These are phyloP conservation scores for Ceriops decandra DNA, from an alignment of 345 rosid species.

Conservation along the genomic window DNA sequence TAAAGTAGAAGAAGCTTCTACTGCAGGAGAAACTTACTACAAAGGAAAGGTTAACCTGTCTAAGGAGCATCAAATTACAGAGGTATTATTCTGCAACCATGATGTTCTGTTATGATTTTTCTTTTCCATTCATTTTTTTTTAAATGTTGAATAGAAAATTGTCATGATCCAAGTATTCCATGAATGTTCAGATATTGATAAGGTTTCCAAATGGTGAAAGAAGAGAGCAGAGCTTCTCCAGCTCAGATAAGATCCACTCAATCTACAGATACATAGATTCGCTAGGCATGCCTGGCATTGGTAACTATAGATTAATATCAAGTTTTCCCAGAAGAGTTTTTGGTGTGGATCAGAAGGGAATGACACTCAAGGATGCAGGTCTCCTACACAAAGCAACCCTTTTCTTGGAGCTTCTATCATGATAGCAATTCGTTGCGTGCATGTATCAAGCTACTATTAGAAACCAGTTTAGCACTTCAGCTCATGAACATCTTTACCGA, in stretches of 20 bases:
- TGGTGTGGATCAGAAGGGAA: slow-evolving; percentile 45
- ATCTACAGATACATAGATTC: slow-evolving; percentile 47
- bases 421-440: too few species aligned
- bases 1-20: slow-evolving; percentile 23
- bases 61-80: slow-evolving; percentile 36
- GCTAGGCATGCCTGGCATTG: slow-evolving; percentile 36
- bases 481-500: neutral
- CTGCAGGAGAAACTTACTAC: slow-evolving; percentile 15
- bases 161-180: neutral
- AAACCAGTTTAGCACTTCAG: neutral
- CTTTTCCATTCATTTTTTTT: neutral
- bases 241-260: slow-evolving; percentile 42
- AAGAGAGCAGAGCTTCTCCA: slow-evolving; percentile 48
- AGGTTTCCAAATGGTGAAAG: slow-evolving; percentile 60
- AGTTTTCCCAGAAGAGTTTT: slow-evolving; percentile 49
- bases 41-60: slow-evolving; percentile 19
- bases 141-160: too few species aligned
- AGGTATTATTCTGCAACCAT: slow-evolving; percentile 24
- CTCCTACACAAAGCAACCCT: slow-evolving; percentile 57
- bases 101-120: neutral
- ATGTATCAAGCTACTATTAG: neutral
- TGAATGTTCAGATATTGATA: slow-evolving; percentile 46
- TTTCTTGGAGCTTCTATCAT: slow-evolving; percentile 47
- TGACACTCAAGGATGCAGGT: slow-evolving; percentile 52
- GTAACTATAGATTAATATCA: slow-evolving; percentile 46